A percentile compares a stretch with the other conserved stretches of the same genome.
These are phyloP conservation scores for Blastobotrys indianensis DNA, from an alignment of 1,139 yeast genomes.

Conservation along the genomic window DNA sequence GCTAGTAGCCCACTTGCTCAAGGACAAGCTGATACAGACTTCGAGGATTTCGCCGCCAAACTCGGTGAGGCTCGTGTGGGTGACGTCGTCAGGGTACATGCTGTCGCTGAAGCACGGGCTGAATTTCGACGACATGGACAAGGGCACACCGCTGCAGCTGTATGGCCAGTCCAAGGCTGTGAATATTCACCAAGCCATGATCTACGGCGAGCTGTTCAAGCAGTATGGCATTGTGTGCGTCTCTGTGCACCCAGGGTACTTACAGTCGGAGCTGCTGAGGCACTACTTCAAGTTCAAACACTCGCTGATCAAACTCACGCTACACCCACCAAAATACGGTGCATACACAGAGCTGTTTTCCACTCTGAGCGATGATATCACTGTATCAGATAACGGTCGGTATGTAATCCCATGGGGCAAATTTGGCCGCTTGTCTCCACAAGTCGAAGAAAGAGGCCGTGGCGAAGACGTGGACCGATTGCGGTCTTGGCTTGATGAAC, in stretches of 20 bases:
- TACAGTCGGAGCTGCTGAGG: constrained; percentile 41
- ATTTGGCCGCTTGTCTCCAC: constrained; percentile 21
- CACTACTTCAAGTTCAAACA: constrained; percentile 12
- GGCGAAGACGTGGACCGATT: constrained; percentile 31
- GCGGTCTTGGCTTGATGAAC: constrained; percentile 31
- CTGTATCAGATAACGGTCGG: constrained; percentile 31
- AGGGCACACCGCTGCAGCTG: constrained; percentile 5
- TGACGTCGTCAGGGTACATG: constrained; percentile 27
- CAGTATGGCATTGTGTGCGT: constrained; percentile 36
- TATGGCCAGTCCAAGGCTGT: constrained; percentile 48
- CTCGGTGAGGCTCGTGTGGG: constrained; percentile 40
- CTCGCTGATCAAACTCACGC: neutral
- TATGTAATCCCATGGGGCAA: constrained; percentile 32
- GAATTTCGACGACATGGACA: constrained; percentile 8
- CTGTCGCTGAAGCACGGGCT: constrained; percentile 24
- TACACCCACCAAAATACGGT: constrained; percentile 29
- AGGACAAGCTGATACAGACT: constrained; percentile 39
- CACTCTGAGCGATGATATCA: constrained; percentile 37
- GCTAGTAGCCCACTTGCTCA: constrained; percentile 42
- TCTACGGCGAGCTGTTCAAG: constrained; percentile 34
- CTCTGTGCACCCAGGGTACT: constrained; percentile 43
- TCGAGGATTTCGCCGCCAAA: constrained; percentile 22
- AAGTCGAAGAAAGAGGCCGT: constrained; percentile 25
- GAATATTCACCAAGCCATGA: constrained; percentile 37
- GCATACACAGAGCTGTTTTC: constrained; percentile 41